phyloP scores from a whole-genome alignment of 1,284 basidiomycete genomes.

The Nidula niveotomentosa region DNA sequence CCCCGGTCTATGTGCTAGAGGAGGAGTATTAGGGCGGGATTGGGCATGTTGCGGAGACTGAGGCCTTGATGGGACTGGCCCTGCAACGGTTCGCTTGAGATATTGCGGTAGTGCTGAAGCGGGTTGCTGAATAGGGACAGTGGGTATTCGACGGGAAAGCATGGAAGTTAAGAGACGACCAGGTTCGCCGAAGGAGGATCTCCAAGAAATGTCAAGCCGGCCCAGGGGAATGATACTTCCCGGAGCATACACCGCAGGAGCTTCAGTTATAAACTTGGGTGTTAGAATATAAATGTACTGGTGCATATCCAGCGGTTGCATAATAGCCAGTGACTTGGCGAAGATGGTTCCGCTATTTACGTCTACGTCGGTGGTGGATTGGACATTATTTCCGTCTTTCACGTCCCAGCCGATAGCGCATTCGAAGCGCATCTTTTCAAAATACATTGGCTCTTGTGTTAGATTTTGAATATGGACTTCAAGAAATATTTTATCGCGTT shows the following conservation, averaged over 20 bases:
- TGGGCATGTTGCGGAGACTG: constrained; percentile 50
- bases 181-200: constrained; percentile 77
- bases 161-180: constrained; percentile 83
- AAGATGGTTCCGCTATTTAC: constrained; percentile 43
- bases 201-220: constrained; percentile 81
- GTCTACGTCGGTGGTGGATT: constrained; percentile 36
- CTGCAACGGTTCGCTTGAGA: constrained; percentile 54
- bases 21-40: constrained; percentile 47
- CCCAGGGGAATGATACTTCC: constrained; percentile 78
- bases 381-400: constrained; percentile 30
- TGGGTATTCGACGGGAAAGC: constrained; percentile 70
- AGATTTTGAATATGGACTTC: constrained; percentile 89
- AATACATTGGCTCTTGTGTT: constrained; percentile 73
- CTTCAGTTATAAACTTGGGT: constrained; percentile 45
- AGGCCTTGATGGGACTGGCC: constrained; percentile 44
- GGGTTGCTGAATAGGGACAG: constrained; percentile 42
- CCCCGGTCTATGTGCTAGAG: constrained; percentile 41
- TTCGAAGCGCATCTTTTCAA: constrained; percentile 76
- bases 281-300: constrained; percentile 84
- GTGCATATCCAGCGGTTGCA: constrained; percentile 79
- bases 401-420: constrained; percentile 70
- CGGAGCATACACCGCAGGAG: constrained; percentile 53
- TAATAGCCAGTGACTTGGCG: constrained; percentile 60
- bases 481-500: constrained; percentile 80
- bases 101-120: constrained; percentile 65